These are phyloP conservation scores for Plasmodium vivax DNA, from an alignment of 169 alveolate species.

Conservation along the genomic window DNA sequence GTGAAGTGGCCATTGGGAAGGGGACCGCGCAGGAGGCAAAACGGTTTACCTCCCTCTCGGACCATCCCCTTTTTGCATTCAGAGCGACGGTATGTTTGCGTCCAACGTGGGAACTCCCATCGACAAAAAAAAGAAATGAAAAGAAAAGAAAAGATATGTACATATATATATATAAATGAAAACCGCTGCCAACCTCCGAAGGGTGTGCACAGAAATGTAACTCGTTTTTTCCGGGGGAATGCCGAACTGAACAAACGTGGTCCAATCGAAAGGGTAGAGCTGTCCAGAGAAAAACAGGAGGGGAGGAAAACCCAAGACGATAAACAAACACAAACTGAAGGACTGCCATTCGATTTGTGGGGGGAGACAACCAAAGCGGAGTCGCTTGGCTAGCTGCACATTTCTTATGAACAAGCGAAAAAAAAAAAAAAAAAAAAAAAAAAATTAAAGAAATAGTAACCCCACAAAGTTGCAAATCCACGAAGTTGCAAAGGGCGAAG, in stretches of 20 bases:
- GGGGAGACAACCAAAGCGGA: not conserved
- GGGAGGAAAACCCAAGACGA: not conserved
- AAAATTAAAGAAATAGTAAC: conserved; percentile 2
- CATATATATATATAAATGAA: not conserved
- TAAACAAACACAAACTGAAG: not conserved
- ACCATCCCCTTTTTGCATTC: not conserved
- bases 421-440: not conserved
- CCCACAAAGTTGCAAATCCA: not conserved
- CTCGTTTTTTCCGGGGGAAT: not conserved
- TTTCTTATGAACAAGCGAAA: not conserved
- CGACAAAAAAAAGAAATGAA: not conserved
- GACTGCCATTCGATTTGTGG: not conserved
- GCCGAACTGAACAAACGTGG: not conserved
- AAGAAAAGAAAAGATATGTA: not conserved
- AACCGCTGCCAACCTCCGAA: not conserved
- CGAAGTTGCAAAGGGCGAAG: not conserved
- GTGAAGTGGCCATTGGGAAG: not conserved
- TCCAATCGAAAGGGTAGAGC: not conserved
- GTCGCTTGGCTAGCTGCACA: not conserved
- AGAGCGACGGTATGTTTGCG: not conserved
- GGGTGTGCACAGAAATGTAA: not conserved
- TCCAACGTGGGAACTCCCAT: not conserved
- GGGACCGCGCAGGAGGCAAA: not conserved
- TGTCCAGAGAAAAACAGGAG: not conserved
- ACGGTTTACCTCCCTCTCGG: not conserved